Evolutionary conservation across 306 rosid genomes (phyloP).

Genomic region (Cucumis cinereus): DNA sequence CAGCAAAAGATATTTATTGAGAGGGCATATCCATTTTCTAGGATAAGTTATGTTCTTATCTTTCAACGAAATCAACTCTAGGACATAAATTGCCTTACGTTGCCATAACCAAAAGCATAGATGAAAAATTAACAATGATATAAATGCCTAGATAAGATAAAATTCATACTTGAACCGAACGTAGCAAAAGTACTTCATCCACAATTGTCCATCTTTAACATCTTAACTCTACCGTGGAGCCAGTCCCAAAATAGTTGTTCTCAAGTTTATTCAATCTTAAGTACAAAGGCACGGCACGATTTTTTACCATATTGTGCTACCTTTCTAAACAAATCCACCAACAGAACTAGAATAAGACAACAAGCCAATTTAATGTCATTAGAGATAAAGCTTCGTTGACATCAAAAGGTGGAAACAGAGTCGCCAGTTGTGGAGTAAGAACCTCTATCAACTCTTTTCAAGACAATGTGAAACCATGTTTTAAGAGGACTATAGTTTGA

Average conservation of each 20-base stretch:
- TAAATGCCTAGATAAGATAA: not conserved
- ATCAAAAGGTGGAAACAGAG: not conserved
- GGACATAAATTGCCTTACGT: not conserved
- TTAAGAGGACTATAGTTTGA: not conserved
- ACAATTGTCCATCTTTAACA: not conserved
- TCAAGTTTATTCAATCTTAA: not conserved
- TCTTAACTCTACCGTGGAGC: not conserved
- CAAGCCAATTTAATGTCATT: not conserved
- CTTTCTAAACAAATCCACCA: not conserved
- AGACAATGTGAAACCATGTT: not conserved
- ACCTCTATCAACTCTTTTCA: too few species aligned
- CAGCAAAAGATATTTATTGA: not conserved
- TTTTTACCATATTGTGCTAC: not conserved
- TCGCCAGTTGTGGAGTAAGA: not conserved
- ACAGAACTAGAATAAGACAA: not conserved
- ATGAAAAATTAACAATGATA: not conserved
- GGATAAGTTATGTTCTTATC: not conserved
- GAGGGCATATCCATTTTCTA: not conserved
- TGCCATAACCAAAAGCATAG: not conserved
- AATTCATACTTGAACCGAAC: not conserved
- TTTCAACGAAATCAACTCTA: not conserved
- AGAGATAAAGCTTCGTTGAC: not conserved
- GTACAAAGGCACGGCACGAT: not conserved
- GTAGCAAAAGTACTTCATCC: not conserved
- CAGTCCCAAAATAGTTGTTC: not conserved